These are phyloP conservation scores for Phytophthora fragariaefolia DNA, from an alignment of 352 stramenopile genomes.

Conservation along the genomic window DNA sequence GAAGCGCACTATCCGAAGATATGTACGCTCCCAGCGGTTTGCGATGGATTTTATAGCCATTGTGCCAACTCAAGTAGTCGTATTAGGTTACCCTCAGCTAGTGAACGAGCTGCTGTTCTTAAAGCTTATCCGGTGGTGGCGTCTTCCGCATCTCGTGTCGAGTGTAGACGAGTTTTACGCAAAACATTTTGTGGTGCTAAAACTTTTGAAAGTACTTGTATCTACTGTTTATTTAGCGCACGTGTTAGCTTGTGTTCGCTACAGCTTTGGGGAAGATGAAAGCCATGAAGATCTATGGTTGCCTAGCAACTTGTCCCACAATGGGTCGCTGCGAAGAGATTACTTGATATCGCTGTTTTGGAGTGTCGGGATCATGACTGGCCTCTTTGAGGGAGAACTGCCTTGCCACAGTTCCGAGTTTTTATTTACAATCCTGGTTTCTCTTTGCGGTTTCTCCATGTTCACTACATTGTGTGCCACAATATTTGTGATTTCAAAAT, in stretches of 20 bases:
- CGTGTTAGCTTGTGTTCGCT: not conserved
- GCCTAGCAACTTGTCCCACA: not conserved
- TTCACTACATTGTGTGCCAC: constrained; percentile 1
- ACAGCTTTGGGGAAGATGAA: not conserved
- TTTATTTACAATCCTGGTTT: not conserved
- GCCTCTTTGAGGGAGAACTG: not conserved
- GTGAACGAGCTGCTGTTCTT: constrained; percentile 29
- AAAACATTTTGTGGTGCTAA: not conserved
- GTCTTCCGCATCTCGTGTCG: not conserved
- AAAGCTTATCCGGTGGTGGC: not conserved
- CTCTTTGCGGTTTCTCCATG: not conserved
- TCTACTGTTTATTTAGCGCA: not conserved
- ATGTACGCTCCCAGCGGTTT: constrained; percentile 52
- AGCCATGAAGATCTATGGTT: not conserved
- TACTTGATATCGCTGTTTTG: not conserved
- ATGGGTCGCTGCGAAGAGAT: not conserved
- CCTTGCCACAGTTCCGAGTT: not conserved
- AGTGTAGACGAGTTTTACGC: not conserved
- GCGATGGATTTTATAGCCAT: constrained; percentile 53
- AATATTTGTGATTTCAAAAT: constrained; percentile 2
- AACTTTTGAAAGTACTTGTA: not conserved
- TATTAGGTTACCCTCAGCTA: constrained; percentile 7
- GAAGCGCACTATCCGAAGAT: constrained; percentile 42
- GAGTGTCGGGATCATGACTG: constrained; percentile 2
- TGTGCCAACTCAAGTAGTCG: constrained; percentile 22